Conservation (phyloP, 1,139 yeast genomes). For the Sugiyamaella neomexicana region DNA sequence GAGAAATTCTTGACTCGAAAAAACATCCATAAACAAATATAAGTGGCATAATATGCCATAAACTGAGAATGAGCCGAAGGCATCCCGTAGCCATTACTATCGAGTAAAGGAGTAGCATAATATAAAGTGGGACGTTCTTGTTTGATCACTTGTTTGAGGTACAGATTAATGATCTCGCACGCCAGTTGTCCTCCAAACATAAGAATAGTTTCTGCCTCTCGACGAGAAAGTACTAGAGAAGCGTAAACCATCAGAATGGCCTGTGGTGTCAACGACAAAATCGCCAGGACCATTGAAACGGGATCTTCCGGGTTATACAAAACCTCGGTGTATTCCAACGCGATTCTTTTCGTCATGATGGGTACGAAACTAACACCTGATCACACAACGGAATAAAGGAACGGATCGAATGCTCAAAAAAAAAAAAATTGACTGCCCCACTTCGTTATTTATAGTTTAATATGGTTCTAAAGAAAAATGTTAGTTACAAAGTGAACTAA, state of each 20-base stretch:
- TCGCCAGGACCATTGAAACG: constrained; percentile 63
- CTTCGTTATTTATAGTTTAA: no score
- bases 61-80: constrained; percentile 97
- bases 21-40: constrained; percentile 54
- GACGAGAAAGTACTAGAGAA: constrained; percentile 75
- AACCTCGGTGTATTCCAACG: constrained; percentile 58
- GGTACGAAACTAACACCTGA: no score
- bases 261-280: constrained; percentile 81
- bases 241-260: constrained; percentile 75
- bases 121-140: constrained; percentile 68
- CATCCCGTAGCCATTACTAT: constrained; percentile 77
- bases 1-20: constrained; percentile 45
- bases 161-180: constrained; percentile 70
- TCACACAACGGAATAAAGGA: no score
- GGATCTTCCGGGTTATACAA: constrained; percentile 69
- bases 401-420: no score
- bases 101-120: constrained; percentile 5
- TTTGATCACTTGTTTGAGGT: constrained; percentile 61
- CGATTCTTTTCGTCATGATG: constrained; percentile 11
- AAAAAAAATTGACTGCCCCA: no score
- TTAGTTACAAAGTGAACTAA: no score
- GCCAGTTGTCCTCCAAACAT: constrained; percentile 83
- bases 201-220: constrained; percentile 84
- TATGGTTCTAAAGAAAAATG: no score
- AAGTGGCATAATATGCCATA: constrained; percentile 80